Base-by-base conservation (phyloP, 176 grass and related monocot species). In the Aechmea fasciata region DNA sequence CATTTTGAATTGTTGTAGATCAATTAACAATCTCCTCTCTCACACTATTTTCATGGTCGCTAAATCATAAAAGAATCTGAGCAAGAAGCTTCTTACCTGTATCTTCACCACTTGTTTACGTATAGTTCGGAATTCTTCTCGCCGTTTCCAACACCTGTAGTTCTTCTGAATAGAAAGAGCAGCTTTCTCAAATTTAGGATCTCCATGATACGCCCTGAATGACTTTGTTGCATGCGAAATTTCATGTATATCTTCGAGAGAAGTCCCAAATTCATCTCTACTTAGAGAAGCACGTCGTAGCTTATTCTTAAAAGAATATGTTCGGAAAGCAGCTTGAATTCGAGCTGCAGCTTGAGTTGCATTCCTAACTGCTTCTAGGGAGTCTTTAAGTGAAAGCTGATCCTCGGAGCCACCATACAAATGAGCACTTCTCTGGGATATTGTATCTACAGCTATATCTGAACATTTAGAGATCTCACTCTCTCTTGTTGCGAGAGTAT, bases 121-220 rank as follows among this genome's bases (percentile, higher is more conserved):
- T 50, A 88, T n/a, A 53, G 24, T 77, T 57, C 84, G 9, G 75
- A 84, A 99, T 61, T 91, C 84, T 77, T 85, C 86, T 15, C 82
- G 79, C 47, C 75, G 84, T 67, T 86, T 99, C 95, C 87, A 99
- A 85, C 90, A 54, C 52, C 80, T 73, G 82, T 81, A 99, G 22
- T 90, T 94, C 69, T 90, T 99, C 83, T 99, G 90, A 83, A 99
- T 99, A 63, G 84, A 94, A 61, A 99, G 75, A 63, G 78, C 87
- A 75, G 95, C 90, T 81, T 84, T 85, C 62, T 88, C 84, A 73
- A 69, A 69, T 49, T 73, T 81, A 69, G 3, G 19, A 59, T 64
- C 54, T 14, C 71, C 65, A 65, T 22, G 24, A 55, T 14, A 72
- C 11, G 47, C n/a, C 49, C 48, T 75, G 65, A 69, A 25, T 0